A percentile compares a stretch with the other conserved stretches of the same genome.
These are phyloP conservation scores for Saccharomycopsis hybrid DNA, from an alignment of 1,139 yeast species.

Conservation along the genomic window DNA sequence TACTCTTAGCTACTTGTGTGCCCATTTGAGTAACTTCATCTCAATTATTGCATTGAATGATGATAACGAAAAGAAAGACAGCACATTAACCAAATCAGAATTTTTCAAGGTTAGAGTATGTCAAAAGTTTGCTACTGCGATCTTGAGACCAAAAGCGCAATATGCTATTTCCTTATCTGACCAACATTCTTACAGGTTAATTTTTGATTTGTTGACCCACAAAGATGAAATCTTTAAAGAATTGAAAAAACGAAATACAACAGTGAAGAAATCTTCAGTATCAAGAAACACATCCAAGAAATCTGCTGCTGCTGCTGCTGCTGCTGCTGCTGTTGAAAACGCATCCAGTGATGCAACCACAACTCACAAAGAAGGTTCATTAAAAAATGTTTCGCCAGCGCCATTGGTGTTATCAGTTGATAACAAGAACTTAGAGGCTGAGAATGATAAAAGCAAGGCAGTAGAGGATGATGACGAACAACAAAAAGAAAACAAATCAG, in stretches of 20 bases:
- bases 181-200: slow-evolving; percentile 50
- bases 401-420: slow-evolving; percentile 8
- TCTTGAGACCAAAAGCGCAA: slow-evolving; percentile 51
- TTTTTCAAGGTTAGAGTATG: slow-evolving; percentile 48
- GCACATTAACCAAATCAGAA: slow-evolving; percentile 29
- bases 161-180: slow-evolving; percentile 45
- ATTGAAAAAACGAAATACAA: slow-evolving; percentile 30
- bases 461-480: no score
- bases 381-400: neutral
- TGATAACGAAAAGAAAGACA: slow-evolving; percentile 20
- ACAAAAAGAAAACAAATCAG: no score
- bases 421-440: neutral
- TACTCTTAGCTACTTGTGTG: slow-evolving; percentile 69
- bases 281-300: slow-evolving; percentile 18
- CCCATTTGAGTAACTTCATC: slow-evolving; percentile 64
- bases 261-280: slow-evolving; percentile 11
- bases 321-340: neutral
- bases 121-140: slow-evolving; percentile 59
- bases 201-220: slow-evolving; percentile 55
- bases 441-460: no score
- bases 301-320: neutral
- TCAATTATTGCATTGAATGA: slow-evolving; percentile 43
- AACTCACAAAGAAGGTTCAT: no score
- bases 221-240: slow-evolving; percentile 52
- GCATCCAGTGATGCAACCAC: neutral